Percentiles rank a stretch among this genome's conserved stretches.
phyloP scores from a whole-genome alignment of 495 filamentous ascomycete genomes.

The Penicillium malachiteum region DNA sequence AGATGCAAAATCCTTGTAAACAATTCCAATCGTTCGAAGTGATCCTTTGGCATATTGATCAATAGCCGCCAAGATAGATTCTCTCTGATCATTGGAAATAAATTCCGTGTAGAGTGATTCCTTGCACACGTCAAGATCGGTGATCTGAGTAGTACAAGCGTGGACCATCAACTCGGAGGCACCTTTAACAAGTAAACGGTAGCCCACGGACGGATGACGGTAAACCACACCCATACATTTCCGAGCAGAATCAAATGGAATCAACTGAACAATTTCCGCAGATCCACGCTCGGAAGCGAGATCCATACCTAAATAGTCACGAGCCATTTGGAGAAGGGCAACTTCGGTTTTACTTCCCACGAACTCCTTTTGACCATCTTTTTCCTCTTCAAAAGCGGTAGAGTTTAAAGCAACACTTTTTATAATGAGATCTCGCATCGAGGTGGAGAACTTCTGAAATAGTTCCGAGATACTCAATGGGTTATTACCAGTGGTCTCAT shows the following conservation, averaged over 20 bases:
- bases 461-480: constrained; percentile 26
- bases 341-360: constrained; percentile 74
- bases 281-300: constrained; percentile 59
- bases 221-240: constrained; percentile 71
- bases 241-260: constrained; percentile 66
- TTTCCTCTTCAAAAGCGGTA: constrained; percentile 63
- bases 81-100: constrained; percentile 31
- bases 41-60: constrained; percentile 57
- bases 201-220: constrained; percentile 52
- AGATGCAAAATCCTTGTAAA: constrained; percentile 61
- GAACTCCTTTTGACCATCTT: constrained; percentile 55
- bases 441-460: constrained; percentile 39
- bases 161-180: constrained; percentile 66
- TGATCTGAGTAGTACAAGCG: constrained; percentile 43
- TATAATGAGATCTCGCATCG: constrained; percentile 48
- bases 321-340: constrained; percentile 61
- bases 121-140: constrained; percentile 19
- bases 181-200: constrained; percentile 67
- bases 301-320: constrained; percentile 63
- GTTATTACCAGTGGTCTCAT: neutral
- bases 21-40: constrained; percentile 61
- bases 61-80: constrained; percentile 42
- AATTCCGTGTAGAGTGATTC: constrained; percentile 37
- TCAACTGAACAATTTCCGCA: constrained; percentile 57
- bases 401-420: constrained; percentile 67